Percentiles rank a stretch among this genome's conserved stretches.
Conservation (phyloP, 2,329 filamentous ascomycete genomes). For the Aspergillus neoniger region DNA sequence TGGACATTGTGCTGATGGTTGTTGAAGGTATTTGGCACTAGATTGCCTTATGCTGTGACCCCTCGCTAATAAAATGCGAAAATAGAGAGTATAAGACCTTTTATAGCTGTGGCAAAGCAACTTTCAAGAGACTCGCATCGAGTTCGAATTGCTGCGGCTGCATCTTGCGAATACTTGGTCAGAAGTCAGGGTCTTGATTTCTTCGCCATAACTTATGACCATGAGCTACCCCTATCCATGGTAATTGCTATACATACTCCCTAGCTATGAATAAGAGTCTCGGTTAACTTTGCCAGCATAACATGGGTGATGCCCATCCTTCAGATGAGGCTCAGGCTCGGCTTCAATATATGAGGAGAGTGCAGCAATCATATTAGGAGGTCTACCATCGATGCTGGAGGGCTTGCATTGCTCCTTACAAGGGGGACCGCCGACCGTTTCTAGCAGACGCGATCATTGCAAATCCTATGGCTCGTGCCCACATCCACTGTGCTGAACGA, state of each 20-base stretch:
- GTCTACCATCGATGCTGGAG: neutral
- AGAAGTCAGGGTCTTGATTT: neutral
- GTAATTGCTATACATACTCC: neutral
- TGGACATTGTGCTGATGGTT: constrained; percentile 9
- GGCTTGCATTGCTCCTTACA: neutral
- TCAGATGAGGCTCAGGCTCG: too few species aligned
- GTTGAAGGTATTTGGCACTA: neutral
- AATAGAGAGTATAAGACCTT: neutral
- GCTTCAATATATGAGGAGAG: too few species aligned
- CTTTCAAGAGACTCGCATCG: neutral
- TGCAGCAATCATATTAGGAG: neutral
- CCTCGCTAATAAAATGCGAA: too few species aligned
- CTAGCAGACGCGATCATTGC: neutral
- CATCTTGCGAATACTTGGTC: neutral
- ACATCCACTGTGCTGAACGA: neutral
- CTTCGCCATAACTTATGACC: neutral
- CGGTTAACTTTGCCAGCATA: too few species aligned
- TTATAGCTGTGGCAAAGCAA: neutral
- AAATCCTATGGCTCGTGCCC: neutral
- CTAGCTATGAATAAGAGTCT: neutral
- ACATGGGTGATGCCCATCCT: too few species aligned
- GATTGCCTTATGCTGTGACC: neutral
- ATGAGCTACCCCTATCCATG: neutral
- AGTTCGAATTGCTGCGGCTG: neutral
- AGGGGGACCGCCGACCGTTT: neutral